Conservation (phyloP, 139 green algal genomes). For the Coelastrella sp. region DNA sequence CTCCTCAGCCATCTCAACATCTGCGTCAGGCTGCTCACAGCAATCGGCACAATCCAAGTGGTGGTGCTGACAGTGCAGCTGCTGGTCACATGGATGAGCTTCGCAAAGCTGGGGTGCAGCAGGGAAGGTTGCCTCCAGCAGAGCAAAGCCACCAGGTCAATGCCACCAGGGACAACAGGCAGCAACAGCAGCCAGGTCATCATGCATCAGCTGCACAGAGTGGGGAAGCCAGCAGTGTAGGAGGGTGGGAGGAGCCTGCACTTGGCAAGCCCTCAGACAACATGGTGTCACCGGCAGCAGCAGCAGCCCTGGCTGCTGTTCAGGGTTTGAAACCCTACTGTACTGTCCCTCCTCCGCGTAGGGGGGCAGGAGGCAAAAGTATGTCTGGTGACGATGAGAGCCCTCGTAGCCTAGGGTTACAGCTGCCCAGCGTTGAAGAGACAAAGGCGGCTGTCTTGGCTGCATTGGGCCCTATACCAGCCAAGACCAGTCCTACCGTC, state of each 20-base stretch:
- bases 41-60: neutral
- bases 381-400: neutral
- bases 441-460: slow-evolving; percentile 36
- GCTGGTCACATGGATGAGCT: no score
- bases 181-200: no score
- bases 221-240: no score
- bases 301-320: slow-evolving; percentile 32
- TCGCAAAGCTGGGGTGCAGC: no score
- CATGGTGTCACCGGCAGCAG: slow-evolving; percentile 16
- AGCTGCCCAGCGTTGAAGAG: slow-evolving; percentile 29
- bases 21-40: slow-evolving; percentile 23
- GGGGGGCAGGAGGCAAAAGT: neutral
- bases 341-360: slow-evolving; percentile 10
- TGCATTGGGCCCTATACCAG: slow-evolving; percentile 16
- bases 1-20: slow-evolving; percentile 5
- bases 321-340: slow-evolving; percentile 24
- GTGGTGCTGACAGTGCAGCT: neutral
- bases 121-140: no score
- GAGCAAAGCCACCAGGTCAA: neutral
- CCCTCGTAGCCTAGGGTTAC: neutral
- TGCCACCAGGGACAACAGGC: neutral
- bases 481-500: neutral
- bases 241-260: neutral
- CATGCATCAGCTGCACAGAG: no score
- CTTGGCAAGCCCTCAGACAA: neutral